phyloP scores from a whole-genome alignment of 352 stramenopile genomes.

The Phytophthora rubi region DNA sequence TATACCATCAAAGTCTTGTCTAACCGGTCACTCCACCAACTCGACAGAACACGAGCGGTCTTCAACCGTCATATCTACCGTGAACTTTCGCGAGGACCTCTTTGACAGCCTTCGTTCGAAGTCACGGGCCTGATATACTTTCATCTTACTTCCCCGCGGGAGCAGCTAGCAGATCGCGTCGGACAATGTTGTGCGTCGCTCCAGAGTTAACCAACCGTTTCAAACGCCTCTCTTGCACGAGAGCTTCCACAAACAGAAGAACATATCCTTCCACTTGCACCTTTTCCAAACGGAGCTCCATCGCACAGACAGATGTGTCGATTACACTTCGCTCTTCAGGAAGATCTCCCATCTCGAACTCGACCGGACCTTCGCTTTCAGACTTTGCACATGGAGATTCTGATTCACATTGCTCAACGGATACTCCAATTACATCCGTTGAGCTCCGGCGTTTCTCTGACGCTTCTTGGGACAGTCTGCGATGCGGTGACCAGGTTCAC shows the following conservation, averaged over 20 bases:
- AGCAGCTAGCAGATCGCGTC: conserved; percentile 12
- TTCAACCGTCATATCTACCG: conserved; percentile 14
- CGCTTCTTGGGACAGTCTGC: conserved; percentile 11
- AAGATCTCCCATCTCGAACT: conserved; percentile 10
- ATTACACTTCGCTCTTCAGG: conserved; percentile 13
- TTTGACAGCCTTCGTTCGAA: conserved; percentile 16
- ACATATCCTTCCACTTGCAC: conserved; percentile 14
- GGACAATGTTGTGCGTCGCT: conserved; percentile 25
- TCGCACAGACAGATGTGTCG: conserved; percentile 14
- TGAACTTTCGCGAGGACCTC: conserved; percentile 5
- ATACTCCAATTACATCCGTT: conserved; percentile 16
- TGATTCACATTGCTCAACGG: conserved; percentile 13
- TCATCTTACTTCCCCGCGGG: conserved; percentile 1
- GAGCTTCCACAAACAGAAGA: conserved; percentile 24
- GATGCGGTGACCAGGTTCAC: conserved; percentile 9
- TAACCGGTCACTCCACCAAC: conserved; percentile 16
- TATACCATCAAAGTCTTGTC: conserved; percentile 24
- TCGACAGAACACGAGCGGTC: conserved; percentile 3
- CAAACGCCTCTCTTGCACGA: conserved; percentile 7
- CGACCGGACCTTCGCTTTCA: conserved; percentile 3
- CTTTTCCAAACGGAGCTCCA: conserved; percentile 19
- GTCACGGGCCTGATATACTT: conserved; percentile 5
- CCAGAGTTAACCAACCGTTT: conserved; percentile 29
- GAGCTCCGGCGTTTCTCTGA: conserved; percentile 11
- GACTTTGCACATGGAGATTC: conserved; percentile 15